Percentiles rank a stretch among this genome's conserved stretches.
phyloP scores from a whole-genome alignment of 2,329 filamentous ascomycete genomes.

The Cladorrhinum sp. region DNA sequence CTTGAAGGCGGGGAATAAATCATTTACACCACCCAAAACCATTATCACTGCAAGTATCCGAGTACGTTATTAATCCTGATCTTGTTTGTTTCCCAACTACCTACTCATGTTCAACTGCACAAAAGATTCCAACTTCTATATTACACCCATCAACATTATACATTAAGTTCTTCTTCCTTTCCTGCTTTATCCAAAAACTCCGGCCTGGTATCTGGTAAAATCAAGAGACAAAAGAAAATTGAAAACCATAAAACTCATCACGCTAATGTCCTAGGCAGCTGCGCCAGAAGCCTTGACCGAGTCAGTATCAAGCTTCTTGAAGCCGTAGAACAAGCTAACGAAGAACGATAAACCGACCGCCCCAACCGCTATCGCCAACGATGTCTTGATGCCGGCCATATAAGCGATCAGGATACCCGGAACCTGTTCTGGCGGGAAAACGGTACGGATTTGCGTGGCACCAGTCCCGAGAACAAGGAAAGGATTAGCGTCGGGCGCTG shows the following conservation, averaged over 20 bases:
- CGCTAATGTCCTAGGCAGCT: neutral
- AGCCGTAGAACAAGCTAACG: neutral
- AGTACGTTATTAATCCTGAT: neutral
- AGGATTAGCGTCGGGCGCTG: conserved; percentile 32
- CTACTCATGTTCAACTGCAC: no score
- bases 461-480: conserved; percentile 34
- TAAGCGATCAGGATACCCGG: conserved; percentile 54
- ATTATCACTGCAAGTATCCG: neutral
- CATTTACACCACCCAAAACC: no score
- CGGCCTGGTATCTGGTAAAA: neutral
- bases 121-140: neutral
- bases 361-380: neutral
- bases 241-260: neutral
- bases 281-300: neutral
- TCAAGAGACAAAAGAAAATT: neutral
- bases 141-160: neutral
- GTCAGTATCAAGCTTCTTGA: neutral
- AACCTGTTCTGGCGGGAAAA: conserved; percentile 45
- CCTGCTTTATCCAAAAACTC: neutral
- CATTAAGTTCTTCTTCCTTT: neutral
- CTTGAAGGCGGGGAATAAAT: neutral
- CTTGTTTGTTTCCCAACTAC: no score
- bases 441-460: conserved; percentile 49
- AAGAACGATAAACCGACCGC: neutral
- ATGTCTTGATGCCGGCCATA: conserved; percentile 40